These are phyloP conservation scores for Thymus mandschuricus DNA, from an alignment of 257 asterid genomes.

Conservation along the genomic window DNA sequence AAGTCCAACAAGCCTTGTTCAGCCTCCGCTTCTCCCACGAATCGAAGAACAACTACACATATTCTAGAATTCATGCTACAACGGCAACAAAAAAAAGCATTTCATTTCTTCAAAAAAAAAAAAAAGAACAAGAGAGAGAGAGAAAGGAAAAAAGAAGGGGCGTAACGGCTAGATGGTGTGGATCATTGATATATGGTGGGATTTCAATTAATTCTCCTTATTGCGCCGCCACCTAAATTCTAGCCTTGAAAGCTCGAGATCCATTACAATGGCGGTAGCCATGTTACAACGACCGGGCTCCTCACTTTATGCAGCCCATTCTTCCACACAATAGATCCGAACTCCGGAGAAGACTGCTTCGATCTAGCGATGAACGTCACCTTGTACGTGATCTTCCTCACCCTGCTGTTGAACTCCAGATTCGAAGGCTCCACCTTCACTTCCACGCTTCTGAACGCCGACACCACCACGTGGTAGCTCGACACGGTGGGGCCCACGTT, in stretches of 20 bases:
- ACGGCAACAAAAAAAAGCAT: constrained; percentile 4
- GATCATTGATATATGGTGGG: background rate
- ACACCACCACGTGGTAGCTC: constrained; percentile 58
- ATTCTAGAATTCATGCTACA: background rate
- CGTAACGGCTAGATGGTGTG: too few relatives aligned
- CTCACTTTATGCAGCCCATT: constrained; percentile 71
- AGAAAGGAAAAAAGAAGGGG: background rate
- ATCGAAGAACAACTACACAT: background rate
- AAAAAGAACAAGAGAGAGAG: background rate
- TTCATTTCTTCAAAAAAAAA: background rate
- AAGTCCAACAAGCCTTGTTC: background rate
- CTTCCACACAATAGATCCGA: constrained; percentile 74
- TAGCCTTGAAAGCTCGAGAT: background rate
- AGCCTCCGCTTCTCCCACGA: background rate
- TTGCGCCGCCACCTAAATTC: constrained; percentile 33
- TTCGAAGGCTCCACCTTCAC: constrained; percentile 68
- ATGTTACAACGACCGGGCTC: constrained; percentile 80
- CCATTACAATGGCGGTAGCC: constrained; percentile 65
- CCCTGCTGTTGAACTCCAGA: constrained; percentile 49
- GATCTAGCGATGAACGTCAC: constrained; percentile 49
- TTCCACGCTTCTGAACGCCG: constrained; percentile 63
- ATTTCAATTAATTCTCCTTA: constrained; percentile 38
- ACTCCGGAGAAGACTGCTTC: constrained; percentile 60
- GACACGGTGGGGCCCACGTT: constrained; percentile 75
- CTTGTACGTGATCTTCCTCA: constrained; percentile 60